Base-by-base conservation (phyloP, 2,329 filamentous ascomycete genomes). In the Pseudonectria foliicola region DNA sequence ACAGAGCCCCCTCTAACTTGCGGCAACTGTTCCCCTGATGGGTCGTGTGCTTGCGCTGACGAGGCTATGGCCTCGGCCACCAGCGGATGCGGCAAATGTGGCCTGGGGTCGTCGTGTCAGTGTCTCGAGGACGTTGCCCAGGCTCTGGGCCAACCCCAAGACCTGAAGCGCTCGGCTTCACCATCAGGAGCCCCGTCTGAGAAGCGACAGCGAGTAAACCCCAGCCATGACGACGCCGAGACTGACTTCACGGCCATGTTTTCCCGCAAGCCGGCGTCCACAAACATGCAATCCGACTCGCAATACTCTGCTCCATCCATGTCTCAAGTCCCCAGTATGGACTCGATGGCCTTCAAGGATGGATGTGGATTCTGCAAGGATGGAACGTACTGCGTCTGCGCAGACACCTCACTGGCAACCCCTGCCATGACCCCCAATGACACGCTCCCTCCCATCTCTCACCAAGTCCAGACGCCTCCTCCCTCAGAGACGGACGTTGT, bases 361-460 rank as follows among this genome's bases (percentile, higher is more conserved):
- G 73, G 76, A 13, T 92, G 85, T 56, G 85, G 85, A 6, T 92
- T 92, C 62, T 92, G 85, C 60, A 77, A 81, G 42, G 83, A 89
- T 40, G 84, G 83, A 4, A 88, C 82, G 1, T 85, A 85, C 49
- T 92, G 85, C 53, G 78, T 88, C 45, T 92, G 85, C 58, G 85
- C 84, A 15, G 85, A 89, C 45, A 60, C 65, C 13, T 61, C 65
- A 15, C 54, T 65, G 42, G 58, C 55, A 8, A 61, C 59, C 23
- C 59, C 64, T 1, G 59, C 61, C 33, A 61, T 64, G 48, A 59
- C 63, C 10, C 56, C 57, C 2, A 53, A 63, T 11, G 62, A 67
- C 27, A 56, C 61, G 2, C 57, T 66, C 6, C 60, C 64, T 18
- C 60, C 62, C 16, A 55, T 64, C 34, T 66, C 55, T 10, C 59